Evolutionary conservation across 140 eudicot species (phyloP), one percentile per base, ranked within the genome.

Genomic region (Oenanthe javanica): DNA sequence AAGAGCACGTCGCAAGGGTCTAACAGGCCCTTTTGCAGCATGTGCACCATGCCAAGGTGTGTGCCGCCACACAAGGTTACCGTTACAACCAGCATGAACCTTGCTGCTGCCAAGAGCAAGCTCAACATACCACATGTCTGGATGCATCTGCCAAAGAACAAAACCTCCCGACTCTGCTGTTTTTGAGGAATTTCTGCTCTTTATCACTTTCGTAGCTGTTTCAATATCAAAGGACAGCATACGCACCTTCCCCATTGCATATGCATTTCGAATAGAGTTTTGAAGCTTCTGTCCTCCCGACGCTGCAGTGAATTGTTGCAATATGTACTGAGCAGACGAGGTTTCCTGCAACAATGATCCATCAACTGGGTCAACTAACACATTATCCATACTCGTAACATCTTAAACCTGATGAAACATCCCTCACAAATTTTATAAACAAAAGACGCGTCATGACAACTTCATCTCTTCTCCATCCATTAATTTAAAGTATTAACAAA

Each of bases 71-170:
- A 93, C 97, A 21, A 93, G 92, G 87, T 84, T 86, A 78, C 97
- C 97, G 59, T 93, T 93, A 51, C 93, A 93, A 75, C 97, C 97
- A 12, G 97, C 97, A 78, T 87, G 97, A 77, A 93, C 93, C 85
- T 93, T 93, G 88, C 96, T 93, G 4, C 94, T 91, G 25, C 96
- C 96, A 69, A 93, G 92, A 1, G 96, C 97, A 66, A 93, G 94
- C 84, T 93, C 97, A 14, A 93, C 98, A 87, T 66, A 85, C 88
- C 85, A 85, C 88, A 85, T 85, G 54, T 81, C 85, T 0, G 85
- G 80, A 76, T 81, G 79, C 81, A 86, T 81, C 61, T 81, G 87
- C 84, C 83, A 81, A 38, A 86, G 80, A 6, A 78, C 85, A 77
- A 84, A 78, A 18, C 84, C 71, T 55, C 84, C 85, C 27, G 87